A percentile compares a stretch with the other conserved stretches of the same genome.
Conservation (phyloP, 2,329 filamentous ascomycete species). For the Delphinella strobiligena region DNA sequence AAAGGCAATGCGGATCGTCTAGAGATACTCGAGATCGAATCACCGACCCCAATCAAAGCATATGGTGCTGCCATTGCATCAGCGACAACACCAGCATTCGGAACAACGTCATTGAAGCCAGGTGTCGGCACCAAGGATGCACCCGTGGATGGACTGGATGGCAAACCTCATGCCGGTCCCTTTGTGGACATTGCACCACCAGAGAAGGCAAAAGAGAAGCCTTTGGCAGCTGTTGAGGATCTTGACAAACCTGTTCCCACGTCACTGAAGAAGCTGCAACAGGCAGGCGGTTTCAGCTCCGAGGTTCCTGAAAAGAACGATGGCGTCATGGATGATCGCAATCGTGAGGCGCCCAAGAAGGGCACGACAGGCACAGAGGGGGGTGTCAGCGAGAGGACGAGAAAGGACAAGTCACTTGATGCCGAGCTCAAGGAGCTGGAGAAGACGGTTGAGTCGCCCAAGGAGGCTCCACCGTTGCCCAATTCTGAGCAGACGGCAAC, state of each 20-base stretch:
- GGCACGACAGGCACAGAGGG: conserved; percentile 83
- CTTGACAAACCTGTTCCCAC: conserved; percentile 20
- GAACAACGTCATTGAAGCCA: conserved; percentile 10
- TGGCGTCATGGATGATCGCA: conserved; percentile 87
- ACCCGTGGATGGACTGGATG: conserved; percentile 85
- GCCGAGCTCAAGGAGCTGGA: conserved; percentile 53
- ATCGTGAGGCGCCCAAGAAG: conserved; percentile 62
- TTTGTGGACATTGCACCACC: conserved; percentile 46
- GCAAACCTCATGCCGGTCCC: conserved; percentile 83
- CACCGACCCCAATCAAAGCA: conserved; percentile 15
- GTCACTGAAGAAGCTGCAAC: conserved; percentile 26
- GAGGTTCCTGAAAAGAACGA: conserved; percentile 47
- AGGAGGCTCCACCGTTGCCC: conserved; percentile 71
- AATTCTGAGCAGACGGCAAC: conserved; percentile 55
- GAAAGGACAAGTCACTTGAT: conserved; percentile 58
- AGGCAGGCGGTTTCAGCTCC: conserved; percentile 30
- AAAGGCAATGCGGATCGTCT: conserved; percentile 4
- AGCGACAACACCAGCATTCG: conserved; percentile 1
- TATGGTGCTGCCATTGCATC: conserved; percentile 13
- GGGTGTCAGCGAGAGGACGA: conserved; percentile 78
- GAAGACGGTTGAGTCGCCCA: conserved; percentile 72
- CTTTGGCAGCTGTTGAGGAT: conserved; percentile 9
- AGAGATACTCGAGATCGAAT: conserved; percentile 14
- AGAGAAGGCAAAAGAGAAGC: conserved; percentile 14
- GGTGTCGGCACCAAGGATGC: conserved; percentile 58